Conservation (phyloP, 768 basidiomycete species). For the Udeniomyces megalosporus region DNA sequence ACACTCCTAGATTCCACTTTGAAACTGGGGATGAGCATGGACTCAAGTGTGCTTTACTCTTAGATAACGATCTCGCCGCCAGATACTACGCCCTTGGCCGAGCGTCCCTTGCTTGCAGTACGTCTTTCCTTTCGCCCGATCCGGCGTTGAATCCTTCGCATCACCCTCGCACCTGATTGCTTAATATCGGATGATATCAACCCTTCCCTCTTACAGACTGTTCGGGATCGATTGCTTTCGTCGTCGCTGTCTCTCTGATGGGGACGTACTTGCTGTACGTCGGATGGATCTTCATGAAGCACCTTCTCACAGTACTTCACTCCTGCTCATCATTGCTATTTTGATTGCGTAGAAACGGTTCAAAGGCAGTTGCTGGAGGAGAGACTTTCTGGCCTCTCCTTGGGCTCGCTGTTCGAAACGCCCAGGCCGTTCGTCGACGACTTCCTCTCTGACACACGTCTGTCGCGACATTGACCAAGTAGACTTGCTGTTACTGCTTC, state of each 20-base stretch:
- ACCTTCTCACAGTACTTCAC: background rate
- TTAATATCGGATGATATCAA: too few relatives aligned
- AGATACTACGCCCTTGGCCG: conserved; percentile 6
- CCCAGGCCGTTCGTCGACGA: background rate
- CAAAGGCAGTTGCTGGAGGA: background rate
- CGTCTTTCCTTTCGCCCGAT: too few relatives aligned
- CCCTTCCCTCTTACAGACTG: too few relatives aligned
- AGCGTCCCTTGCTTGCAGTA: background rate
- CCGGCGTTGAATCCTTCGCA: too few relatives aligned
- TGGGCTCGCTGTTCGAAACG: background rate
- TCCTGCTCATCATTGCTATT: background rate
- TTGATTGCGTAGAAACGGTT: background rate
- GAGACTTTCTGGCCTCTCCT: conserved; percentile 3
- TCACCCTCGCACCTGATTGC: too few relatives aligned
- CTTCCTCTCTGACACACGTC: background rate
- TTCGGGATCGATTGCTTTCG: conserved; percentile 1
- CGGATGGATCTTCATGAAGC: background rate
- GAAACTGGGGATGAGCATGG: too few relatives aligned
- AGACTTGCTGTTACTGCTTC: background rate
- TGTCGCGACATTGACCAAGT: too few relatives aligned
- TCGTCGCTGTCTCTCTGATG: conserved; percentile 7
- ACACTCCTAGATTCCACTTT: background rate
- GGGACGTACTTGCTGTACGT: background rate
- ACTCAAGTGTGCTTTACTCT: too few relatives aligned
- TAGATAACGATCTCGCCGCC: background rate